Base-by-base conservation (phyloP, 2,329 filamentous ascomycete genomes). In the Alternaria sp. region DNA sequence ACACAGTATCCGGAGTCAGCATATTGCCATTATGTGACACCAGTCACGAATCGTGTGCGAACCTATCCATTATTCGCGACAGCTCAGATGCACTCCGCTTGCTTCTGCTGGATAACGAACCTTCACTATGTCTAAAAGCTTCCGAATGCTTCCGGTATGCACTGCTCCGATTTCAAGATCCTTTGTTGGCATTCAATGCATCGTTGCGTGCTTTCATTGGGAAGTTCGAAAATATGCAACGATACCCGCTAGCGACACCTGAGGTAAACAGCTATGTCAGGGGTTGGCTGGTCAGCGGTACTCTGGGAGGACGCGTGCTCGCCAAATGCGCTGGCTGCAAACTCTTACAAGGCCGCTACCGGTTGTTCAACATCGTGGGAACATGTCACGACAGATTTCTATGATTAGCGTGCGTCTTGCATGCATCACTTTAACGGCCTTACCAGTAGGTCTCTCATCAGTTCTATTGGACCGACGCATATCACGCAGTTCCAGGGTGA, bases 401-500 rank as follows among this genome's bases (percentile, higher is more conserved):
- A 16, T n/a, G 14, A 18, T 11, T 30, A 4, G 12, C n/a, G 11
- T 11, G n/a, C 38, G 1, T 30, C 14, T 34, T 11, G 9, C 18
- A 30, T 6, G 1, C 1, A 48, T 34, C 18, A 22, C 1, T 16
- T 8, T 12, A 16, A 12, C 8, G 32, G 28, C 14, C 28, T 22
- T n/a, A 20, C 46, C 14, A 14, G 24, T 34, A 9, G 0, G 14
- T 34, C 2, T 24, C 16, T 26, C 16, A 30, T 14, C 18, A 22
- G 24, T 1, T 6, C 0, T 28, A 18, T 0, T 3, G 7, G 7
- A 24, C 22, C 0, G n/a, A 24, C 38, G 38, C 18, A 5, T 7
- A 11, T 9, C 18, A 7, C 7, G 1, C n/a, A 18, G 1, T 36
- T 24, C 30, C 34, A 18, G 28, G 30, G 20, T 24, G 30, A 48